Evolutionary conservation across 106 monocot species (phyloP).

Genomic region (Dendrobium chrysotoxum): DNA sequence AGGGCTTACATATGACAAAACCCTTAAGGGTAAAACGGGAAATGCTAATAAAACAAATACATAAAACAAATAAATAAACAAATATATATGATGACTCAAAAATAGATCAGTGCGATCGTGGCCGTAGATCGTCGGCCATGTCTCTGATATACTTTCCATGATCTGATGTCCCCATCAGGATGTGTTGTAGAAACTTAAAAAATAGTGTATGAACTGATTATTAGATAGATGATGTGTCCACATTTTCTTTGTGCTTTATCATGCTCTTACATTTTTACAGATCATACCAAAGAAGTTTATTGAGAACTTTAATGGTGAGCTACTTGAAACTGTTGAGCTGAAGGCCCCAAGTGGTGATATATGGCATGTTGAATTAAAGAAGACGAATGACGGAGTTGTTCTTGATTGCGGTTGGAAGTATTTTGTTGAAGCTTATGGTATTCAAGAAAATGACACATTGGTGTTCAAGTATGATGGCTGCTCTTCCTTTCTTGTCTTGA

Average conservation of each 20-base stretch:
- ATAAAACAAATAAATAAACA: no score
- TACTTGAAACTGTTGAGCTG: constrained; percentile 16
- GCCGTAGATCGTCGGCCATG: no score
- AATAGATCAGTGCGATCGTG: no score
- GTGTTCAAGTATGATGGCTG: constrained; percentile 25
- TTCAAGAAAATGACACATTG: constrained; percentile 16
- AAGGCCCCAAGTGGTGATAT: constrained; percentile 18
- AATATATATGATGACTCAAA: no score
- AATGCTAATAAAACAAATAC: no score
- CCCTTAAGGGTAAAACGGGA: no score
- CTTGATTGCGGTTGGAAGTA: constrained; percentile 25
- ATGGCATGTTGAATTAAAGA: constrained; percentile 20
- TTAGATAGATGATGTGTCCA: neutral
- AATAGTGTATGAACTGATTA: no score
- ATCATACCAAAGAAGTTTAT: constrained; percentile 22
- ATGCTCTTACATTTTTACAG: constrained; percentile 2
- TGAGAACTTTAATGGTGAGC: constrained; percentile 5
- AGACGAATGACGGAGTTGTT: constrained; percentile 10
- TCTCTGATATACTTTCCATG: no score
- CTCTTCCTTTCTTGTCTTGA: constrained; percentile 21
- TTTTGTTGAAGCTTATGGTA: constrained; percentile 21
- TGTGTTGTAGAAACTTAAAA: no score
- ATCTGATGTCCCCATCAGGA: no score
- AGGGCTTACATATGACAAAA: no score
- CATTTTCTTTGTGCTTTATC: neutral